These are phyloP conservation scores for Coemansia erecta DNA, from an alignment of 192 early-diverging fungal species.

Conservation along the genomic window DNA sequence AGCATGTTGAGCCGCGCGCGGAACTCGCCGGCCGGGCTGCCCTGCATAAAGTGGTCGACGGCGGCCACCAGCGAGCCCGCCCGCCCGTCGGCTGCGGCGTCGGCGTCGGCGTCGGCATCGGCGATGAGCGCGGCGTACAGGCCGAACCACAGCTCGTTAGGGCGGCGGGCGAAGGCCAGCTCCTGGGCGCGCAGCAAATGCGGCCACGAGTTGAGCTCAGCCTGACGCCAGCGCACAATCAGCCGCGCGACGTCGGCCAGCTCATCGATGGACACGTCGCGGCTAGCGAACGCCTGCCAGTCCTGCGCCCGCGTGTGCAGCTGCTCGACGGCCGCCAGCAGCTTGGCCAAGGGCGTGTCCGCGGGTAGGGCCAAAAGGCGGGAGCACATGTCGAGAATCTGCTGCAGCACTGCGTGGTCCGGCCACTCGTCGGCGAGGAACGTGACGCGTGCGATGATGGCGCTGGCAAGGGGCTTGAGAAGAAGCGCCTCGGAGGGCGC, in stretches of 20 bases:
- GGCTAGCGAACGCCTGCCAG: conserved; percentile 88
- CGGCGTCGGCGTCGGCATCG: conserved; percentile 3
- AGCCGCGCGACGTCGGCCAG: conserved; percentile 65
- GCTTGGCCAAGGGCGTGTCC: conserved; percentile 80
- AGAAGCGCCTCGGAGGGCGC: conserved; percentile 69
- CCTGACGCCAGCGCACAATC: conserved; percentile 89
- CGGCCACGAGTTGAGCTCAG: conserved; percentile 89
- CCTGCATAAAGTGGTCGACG: conserved; percentile 79
- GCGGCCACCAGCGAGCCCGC: conserved; percentile 50
- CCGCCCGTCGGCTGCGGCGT: too few relatives aligned
- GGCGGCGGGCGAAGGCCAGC: conserved; percentile 59
- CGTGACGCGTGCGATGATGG: conserved; percentile 58
- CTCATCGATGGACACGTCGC: conserved; percentile 71
- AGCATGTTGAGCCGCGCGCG: conserved; percentile 70
- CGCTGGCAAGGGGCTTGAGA: conserved; percentile 60
- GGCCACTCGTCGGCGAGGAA: conserved; percentile 82
- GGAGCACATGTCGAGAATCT: conserved; percentile 63
- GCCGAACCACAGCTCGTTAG: conserved; percentile 87
- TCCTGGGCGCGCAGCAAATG: conserved; percentile 84
- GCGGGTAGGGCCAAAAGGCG: conserved; percentile 68
- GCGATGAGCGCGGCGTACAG: conserved; percentile 51
- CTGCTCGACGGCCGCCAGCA: conserved; percentile 85
- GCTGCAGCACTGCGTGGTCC: conserved; percentile 82
- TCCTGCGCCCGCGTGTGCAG: conserved; percentile 87
- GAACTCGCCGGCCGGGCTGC: conserved; percentile 78